Evolutionary conservation across 257 asterid species (phyloP), one percentile per base, ranked within the genome.

Genomic region (Capsicum chinense): DNA sequence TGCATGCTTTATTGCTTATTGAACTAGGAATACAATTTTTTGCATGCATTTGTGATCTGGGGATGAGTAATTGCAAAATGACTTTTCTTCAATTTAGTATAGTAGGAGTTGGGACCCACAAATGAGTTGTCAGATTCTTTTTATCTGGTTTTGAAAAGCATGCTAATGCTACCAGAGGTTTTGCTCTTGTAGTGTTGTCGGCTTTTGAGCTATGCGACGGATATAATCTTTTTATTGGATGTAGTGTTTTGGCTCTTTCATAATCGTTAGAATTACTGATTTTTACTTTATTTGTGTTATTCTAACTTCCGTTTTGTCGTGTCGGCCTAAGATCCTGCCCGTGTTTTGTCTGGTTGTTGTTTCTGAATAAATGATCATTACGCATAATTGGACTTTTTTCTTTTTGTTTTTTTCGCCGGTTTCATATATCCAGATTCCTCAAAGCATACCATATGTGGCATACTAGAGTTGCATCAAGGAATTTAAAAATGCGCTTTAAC

Each of bases 301-400:
- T 54, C 80, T 74, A 7, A 50, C 60, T 54, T 26, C 50, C 33
- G 9, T 33, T 78, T 78, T 78, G 82, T 78, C 64, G 48, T 78
- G 64, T 78, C 54, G 62, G 64, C 16, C 82, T 78, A 78, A 54
- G 21, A 26, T 54, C 16, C 50, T 1, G 10, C 64, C 62, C 33
- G 63, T 35, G 50, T 54, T 33, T 78, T 78, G 64, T 78, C 82
- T 54, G 50, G 50, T 78, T 78, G 17, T 26, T 78, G 82, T 78
- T 78, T 56, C 64, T 26, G 21, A 35, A 78, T 54, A 50, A 54
- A 78, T 56, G 64, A 54, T 78, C 82, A 26, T 54, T 33, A 78
- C 54, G 64, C 48, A 54, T 26, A 54, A 54, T 15, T 78, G 64
- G 64, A 52, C 82, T 33, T 54, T 33, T 26, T 76, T 33, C 42